Conservation (phyloP, 768 basidiomycete genomes). For the Basidioascus undulatus region DNA sequence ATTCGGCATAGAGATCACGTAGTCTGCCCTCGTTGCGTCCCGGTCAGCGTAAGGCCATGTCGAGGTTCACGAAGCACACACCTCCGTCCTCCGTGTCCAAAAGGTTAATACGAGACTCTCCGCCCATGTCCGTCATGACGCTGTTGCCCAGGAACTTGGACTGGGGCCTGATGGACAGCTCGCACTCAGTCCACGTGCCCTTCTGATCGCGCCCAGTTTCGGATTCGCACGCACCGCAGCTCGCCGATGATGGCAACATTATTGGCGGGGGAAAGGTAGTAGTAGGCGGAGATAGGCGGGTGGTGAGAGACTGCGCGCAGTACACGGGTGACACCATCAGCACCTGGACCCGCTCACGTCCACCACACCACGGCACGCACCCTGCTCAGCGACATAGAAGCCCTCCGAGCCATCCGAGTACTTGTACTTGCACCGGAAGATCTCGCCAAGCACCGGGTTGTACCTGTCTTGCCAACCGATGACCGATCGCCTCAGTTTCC, state of each 20-base stretch:
- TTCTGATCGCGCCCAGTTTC: no score
- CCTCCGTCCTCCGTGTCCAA: constrained; percentile 69
- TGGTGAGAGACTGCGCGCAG: constrained; percentile 57
- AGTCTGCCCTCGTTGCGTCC: constrained; percentile 29
- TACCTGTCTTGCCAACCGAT: constrained; percentile 31
- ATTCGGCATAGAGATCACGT: constrained; percentile 87
- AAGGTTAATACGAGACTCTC: constrained; percentile 67
- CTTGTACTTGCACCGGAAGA: constrained; percentile 87
- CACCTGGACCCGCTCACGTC: no score
- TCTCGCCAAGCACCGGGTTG: constrained; percentile 90
- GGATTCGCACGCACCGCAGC: no score
- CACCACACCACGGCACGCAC: no score
- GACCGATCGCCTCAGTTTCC: not conserved
- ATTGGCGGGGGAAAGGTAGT: constrained; percentile 75
- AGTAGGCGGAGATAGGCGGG: constrained; percentile 40
- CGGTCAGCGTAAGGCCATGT: constrained; percentile 2
- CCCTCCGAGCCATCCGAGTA: constrained; percentile 79
- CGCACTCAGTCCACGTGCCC: no score
- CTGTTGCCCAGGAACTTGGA: constrained; percentile 91
- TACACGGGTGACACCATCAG: no score
- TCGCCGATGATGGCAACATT: constrained; percentile 71
- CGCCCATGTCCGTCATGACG: constrained; percentile 88
- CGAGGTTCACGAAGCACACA: constrained; percentile 21
- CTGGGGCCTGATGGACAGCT: no score
- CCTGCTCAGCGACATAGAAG: constrained; percentile 93